Evolutionary conservation across 2,329 filamentous ascomycete genomes (phyloP).

Genomic region (Phaeosphaeria sp.): DNA sequence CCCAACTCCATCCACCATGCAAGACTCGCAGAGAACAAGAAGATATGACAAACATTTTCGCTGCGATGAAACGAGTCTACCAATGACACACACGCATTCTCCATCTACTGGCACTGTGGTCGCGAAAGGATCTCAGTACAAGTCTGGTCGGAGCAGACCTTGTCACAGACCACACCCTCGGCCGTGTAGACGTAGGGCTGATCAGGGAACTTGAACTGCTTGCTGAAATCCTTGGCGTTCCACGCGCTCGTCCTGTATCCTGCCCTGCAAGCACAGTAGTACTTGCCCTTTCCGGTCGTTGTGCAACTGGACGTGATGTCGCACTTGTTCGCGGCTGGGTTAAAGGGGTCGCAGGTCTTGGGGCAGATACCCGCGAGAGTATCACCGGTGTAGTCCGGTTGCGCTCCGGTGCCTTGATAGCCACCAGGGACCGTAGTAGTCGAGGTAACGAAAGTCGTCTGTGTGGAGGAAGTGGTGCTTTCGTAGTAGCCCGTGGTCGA

Average conservation of each 20-base stretch:
- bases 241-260: slow-evolving; percentile 27
- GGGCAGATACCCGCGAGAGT: slow-evolving; percentile 29
- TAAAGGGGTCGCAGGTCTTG: slow-evolving; percentile 31
- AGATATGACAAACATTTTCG: background rate
- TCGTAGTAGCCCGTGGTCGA: background rate
- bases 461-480: background rate
- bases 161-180: slow-evolving; percentile 27
- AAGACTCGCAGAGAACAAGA: background rate
- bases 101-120: slow-evolving; percentile 22
- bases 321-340: slow-evolving; percentile 33
- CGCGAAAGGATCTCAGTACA: slow-evolving; percentile 33
- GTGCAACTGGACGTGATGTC: slow-evolving; percentile 31
- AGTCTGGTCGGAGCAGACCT: slow-evolving; percentile 25
- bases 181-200: slow-evolving; percentile 36
- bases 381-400: slow-evolving; percentile 23
- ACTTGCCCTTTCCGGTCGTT: slow-evolving; percentile 28
- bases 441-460: slow-evolving; percentile 2
- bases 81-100: background rate
- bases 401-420: background rate
- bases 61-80: background rate
- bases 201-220: slow-evolving; percentile 33
- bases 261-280: slow-evolving; percentile 39
- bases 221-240: slow-evolving; percentile 34
- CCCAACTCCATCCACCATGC: slow-evolving; percentile 19
- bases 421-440: background rate